phyloP scores from a whole-genome alignment of 176 grass and related monocot genomes.

The Bonia amplexicaulis region DNA sequence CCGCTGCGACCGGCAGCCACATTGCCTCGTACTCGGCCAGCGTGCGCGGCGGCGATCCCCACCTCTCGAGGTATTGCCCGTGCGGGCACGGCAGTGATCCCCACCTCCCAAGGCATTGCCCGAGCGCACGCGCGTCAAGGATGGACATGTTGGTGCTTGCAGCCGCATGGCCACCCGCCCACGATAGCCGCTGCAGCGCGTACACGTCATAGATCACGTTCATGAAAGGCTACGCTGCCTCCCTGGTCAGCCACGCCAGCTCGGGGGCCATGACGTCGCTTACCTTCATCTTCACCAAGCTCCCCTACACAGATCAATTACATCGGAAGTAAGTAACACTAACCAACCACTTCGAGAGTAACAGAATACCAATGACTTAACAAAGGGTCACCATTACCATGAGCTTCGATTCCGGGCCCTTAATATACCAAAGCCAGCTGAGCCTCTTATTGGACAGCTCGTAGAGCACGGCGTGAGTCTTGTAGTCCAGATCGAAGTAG shows the following conservation, averaged over 20 bases:
- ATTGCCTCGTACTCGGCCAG: conserved; percentile 51
- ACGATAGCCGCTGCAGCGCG: conserved; percentile 45
- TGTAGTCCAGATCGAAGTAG: conserved; percentile 77
- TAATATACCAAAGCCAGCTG: conserved; percentile 95
- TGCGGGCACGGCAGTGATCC: conserved; percentile 15
- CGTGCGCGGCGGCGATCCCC: conserved; percentile 14
- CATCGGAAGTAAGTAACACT: neutral
- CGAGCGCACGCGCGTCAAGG: conserved; percentile 52
- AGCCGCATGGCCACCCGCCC: conserved; percentile 50
- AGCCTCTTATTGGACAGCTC: conserved; percentile 61
- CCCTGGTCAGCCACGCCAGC: conserved; percentile 54
- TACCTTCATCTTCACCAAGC: conserved; percentile 68
- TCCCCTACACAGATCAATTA: conserved; percentile 31
- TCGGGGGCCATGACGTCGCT: conserved; percentile 49
- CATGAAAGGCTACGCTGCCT: conserved; percentile 65
- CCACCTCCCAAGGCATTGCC: conserved; percentile 43
- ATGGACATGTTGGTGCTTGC: conserved; percentile 96
- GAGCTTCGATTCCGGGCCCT: conserved; percentile 56
- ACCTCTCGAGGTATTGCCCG: conserved; percentile 47
- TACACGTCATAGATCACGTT: conserved; percentile 82
- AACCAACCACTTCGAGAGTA: neutral
- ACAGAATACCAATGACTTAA: neutral
- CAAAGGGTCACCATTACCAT: conserved; percentile 31
- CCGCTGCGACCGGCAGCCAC: conserved; percentile 53
- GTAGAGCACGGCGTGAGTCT: conserved; percentile 78